phyloP scores from a whole-genome alignment of 768 basidiomycete species.

The Russula sp. region DNA sequence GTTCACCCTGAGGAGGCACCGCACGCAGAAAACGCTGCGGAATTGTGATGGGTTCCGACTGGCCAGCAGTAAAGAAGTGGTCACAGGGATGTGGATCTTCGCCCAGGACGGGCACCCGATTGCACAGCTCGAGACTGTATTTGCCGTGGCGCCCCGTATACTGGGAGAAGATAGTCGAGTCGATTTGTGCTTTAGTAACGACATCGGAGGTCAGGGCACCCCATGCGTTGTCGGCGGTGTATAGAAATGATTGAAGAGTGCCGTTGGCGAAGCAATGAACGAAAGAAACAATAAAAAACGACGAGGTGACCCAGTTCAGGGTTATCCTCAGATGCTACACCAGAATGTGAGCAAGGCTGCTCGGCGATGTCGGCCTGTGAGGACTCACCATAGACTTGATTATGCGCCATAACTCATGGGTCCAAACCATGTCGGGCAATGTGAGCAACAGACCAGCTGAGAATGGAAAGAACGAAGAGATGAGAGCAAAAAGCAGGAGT shows the following conservation, averaged over 20 bases:
- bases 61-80: conserved; percentile 18
- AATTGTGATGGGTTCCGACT: conserved; percentile 32
- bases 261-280: conserved; percentile 49
- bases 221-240: conserved; percentile 40
- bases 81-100: conserved; percentile 16
- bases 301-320: conserved; percentile 29
- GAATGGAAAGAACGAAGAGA: background rate
- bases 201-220: conserved; percentile 35
- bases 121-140: conserved; percentile 40
- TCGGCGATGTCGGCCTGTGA: too few relatives aligned
- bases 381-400: conserved; percentile 9
- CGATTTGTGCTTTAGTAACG: conserved; percentile 34
- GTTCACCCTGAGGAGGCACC: background rate
- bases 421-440: background rate
- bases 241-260: conserved; percentile 45
- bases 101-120: conserved; percentile 37
- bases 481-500: background rate
- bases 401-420: background rate
- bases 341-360: too few relatives aligned
- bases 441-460: conserved; percentile 15
- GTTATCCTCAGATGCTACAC: conserved; percentile 31
- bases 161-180: conserved; percentile 31
- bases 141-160: conserved; percentile 26
- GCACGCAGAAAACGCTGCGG: background rate
- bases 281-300: conserved; percentile 48